Evolutionary conservation across 352 stramenopile species (phyloP).

Genomic region (Phytophthora citrophthora): DNA sequence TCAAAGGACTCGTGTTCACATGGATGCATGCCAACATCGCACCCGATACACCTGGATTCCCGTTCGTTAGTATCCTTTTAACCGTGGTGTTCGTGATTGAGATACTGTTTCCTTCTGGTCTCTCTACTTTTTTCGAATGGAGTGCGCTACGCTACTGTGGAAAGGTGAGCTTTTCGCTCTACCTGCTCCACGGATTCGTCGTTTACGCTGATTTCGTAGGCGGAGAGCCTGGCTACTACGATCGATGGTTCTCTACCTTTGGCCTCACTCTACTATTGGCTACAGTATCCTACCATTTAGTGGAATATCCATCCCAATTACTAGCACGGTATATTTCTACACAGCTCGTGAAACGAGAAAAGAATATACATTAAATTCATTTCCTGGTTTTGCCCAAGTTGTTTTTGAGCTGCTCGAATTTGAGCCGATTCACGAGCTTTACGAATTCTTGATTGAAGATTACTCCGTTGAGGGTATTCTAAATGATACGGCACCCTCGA

Average conservation of each 20-base stretch:
- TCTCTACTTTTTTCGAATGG: constrained; percentile 25
- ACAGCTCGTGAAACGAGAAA: constrained; percentile 10
- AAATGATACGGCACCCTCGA: too few relatives aligned
- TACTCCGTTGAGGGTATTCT: too few relatives aligned
- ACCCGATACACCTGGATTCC: constrained; percentile 14
- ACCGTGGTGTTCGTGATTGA: constrained; percentile 42
- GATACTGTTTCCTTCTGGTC: constrained; percentile 32
- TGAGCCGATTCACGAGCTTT: too few relatives aligned
- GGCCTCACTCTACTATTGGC: constrained; percentile 34
- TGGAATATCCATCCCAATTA: constrained; percentile 51
- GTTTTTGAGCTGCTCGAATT: too few relatives aligned
- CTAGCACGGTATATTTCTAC: constrained; percentile 30
- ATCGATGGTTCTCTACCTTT: constrained; percentile 32
- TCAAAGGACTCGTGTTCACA: constrained; percentile 35
- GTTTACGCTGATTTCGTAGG: constrained; percentile 20
- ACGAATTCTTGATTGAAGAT: too few relatives aligned
- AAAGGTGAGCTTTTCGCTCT: constrained; percentile 56
- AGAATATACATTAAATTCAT: too few relatives aligned
- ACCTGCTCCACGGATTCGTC: constrained; percentile 47
- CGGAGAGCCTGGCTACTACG: constrained; percentile 18
- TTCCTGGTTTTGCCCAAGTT: too few relatives aligned
- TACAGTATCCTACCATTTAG: constrained; percentile 39
- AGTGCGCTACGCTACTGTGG: constrained; percentile 35
- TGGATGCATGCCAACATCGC: constrained; percentile 23
- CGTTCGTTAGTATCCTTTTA: constrained; percentile 34